These are phyloP conservation scores for Tilletiopsis washingtonensis DNA, from an alignment of 1,284 basidiomycete genomes.

Conservation along the genomic window DNA sequence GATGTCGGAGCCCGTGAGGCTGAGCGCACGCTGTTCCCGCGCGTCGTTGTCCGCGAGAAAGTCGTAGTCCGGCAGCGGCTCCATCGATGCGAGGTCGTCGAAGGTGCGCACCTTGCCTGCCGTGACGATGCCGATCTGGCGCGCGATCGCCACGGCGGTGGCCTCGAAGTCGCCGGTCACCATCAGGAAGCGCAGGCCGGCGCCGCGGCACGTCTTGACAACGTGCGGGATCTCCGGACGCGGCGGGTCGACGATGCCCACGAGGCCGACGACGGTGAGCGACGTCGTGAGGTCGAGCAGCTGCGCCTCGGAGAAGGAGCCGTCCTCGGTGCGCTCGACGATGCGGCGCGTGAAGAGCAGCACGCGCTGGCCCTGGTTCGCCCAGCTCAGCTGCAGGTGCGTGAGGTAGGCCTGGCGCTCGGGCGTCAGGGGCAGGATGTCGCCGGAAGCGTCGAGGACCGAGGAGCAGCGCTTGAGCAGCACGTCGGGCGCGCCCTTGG, in stretches of 20 bases:
- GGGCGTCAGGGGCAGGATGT: conserved; percentile 32
- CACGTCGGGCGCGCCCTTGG: conserved; percentile 41
- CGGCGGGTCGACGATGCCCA: conserved; percentile 61
- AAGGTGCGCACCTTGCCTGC: conserved; percentile 50
- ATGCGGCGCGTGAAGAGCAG: conserved; percentile 51
- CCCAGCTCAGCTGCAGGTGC: conserved; percentile 49
- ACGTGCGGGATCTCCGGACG: conserved; percentile 57
- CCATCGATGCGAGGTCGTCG: conserved; percentile 25
- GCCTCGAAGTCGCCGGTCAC: conserved; percentile 60
- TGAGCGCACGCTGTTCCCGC: conserved; percentile 11
- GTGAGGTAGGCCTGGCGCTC: conserved; percentile 4
- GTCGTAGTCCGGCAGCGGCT: conserved; percentile 20
- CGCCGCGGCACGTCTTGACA: conserved; percentile 55
- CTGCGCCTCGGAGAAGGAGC: conserved; percentile 48
- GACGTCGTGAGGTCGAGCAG: conserved; percentile 42
- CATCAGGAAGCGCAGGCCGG: conserved; percentile 62
- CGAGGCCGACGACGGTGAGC: conserved; percentile 59
- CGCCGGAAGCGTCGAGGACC: conserved; percentile 45
- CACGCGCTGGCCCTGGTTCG: conserved; percentile 59
- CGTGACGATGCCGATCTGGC: conserved; percentile 58
- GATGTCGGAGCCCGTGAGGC: conserved; percentile 13
- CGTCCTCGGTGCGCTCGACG: conserved; percentile 43
- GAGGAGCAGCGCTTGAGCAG: conserved; percentile 48
- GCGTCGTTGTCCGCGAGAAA: conserved; percentile 51
- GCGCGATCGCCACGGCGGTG: conserved; percentile 58